Evolutionary conservation across 129 eudicot genomes (phyloP).

Genomic region (Helianthus annuus): DNA sequence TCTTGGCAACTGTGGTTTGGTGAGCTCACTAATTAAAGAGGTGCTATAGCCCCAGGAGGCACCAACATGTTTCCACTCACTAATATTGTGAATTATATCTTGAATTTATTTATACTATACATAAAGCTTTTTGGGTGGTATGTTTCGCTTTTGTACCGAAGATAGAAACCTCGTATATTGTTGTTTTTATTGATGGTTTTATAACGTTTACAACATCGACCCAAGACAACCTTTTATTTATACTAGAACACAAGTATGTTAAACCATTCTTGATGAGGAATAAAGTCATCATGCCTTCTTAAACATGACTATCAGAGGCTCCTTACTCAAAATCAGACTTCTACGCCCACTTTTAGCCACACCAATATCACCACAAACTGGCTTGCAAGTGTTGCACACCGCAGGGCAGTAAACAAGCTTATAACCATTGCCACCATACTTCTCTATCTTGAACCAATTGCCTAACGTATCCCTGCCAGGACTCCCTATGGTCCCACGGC

Average conservation of each 20-base stretch:
- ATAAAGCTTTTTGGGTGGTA: no score
- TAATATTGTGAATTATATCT: no score
- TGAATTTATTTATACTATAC: no score
- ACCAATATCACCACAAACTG: slow-evolving; percentile 45
- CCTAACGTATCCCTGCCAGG: slow-evolving; percentile 42
- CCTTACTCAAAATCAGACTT: slow-evolving; percentile 36
- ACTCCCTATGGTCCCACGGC: slow-evolving; percentile 40
- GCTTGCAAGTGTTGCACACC: slow-evolving; percentile 43
- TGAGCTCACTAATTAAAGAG: no score
- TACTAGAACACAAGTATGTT: neutral
- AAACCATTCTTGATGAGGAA: neutral
- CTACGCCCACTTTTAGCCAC: slow-evolving; percentile 34
- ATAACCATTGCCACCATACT: slow-evolving; percentile 30
- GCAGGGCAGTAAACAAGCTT: slow-evolving; percentile 53
- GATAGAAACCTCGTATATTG: neutral
- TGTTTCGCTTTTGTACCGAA: neutral
- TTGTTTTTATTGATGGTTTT: neutral
- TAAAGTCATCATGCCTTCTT: slow-evolving; percentile 28
- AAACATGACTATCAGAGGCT: slow-evolving; percentile 42
- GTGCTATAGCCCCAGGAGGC: no score
- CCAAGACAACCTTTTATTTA: neutral
- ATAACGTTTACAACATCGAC: neutral
- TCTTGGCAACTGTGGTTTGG: no score
- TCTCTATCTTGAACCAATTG: slow-evolving; percentile 59
- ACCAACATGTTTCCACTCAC: no score